Evolutionary conservation across 306 rosid species (phyloP), one percentile per base, ranked within the genome.

Genomic region (Prunus kanzakura): DNA sequence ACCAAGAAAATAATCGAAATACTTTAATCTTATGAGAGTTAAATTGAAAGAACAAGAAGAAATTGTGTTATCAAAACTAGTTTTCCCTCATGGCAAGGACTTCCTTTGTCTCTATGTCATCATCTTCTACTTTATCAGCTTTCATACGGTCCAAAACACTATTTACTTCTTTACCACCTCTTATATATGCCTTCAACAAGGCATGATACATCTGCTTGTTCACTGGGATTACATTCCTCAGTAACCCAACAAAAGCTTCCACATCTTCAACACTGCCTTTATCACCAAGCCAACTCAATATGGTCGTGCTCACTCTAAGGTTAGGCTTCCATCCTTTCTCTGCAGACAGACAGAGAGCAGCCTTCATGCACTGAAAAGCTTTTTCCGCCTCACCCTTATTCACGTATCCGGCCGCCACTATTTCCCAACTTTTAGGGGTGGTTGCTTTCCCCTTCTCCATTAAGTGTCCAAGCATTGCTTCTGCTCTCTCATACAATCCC

Each of bases 261-360:
- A 81, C 88, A 58, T 86, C 94, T 86, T 85, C 88, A 29, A 79
- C 76, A 35, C 84, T 79, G 47, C 91, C 79, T 19, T 91, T 70
- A 45, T 90, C 88, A 75, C 91, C 89, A 66, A 94, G 82, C 98
- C 90, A 87, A 56, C 30, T 78, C 84, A 90, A 72, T 45, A 91
- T 14, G 60, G 63, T 70, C 1, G 82, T 52, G 55, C 77, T 52
- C 71, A 83, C 76, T 68, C 72, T 77, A 9, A 67, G 41, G 43
- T 85, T 89, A 11, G 95, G 97, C 81, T 86, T 90, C 91, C 89
- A 82, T 68, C 80, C 85, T 75, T 86, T 82, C 52, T 78, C 87
- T 22, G 5, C 76, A 52, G 71, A 49, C 63, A 86, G 51, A 45
- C 82, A 65, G 46, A 86, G 74, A 19, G 93, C 96, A 16, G 64